Evolutionary conservation across 257 asterid species (phyloP).

Genomic region (Lantana camara): DNA sequence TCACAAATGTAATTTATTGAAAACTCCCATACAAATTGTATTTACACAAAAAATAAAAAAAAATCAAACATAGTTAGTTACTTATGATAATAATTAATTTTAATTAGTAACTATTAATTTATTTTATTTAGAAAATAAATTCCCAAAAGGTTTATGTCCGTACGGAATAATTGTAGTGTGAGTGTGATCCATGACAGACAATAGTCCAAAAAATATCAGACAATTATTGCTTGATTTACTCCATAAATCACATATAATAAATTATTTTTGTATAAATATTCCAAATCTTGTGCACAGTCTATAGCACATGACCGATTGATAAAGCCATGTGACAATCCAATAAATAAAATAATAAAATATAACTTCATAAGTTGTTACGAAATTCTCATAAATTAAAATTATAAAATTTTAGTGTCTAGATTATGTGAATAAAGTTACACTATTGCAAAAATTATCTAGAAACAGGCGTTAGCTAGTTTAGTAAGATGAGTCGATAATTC

Average conservation of each 20-base stretch:
- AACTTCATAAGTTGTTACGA: neutral
- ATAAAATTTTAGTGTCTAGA: no score
- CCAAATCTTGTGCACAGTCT: slow-evolving; percentile 11
- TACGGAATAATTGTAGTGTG: neutral
- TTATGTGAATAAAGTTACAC: no score
- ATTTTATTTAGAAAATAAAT: neutral
- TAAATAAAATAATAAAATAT: neutral
- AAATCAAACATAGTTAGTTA: no score
- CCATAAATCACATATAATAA: slow-evolving; percentile 1
- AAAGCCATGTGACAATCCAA: slow-evolving; percentile 22
- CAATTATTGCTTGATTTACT: slow-evolving; percentile 43
- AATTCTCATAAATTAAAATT: no score
- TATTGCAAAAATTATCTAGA: no score
- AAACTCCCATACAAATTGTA: no score
- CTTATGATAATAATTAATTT: no score
- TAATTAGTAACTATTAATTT: no score
- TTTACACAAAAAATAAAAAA: no score
- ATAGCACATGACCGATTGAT: slow-evolving; percentile 31
- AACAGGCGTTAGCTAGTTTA: no score
- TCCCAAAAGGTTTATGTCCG: neutral
- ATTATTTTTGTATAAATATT: slow-evolving; percentile 18
- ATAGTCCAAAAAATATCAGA: slow-evolving; percentile 16
- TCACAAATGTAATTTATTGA: no score
- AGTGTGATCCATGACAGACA: slow-evolving; percentile 13
- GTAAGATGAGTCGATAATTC: no score